These are phyloP conservation scores for Auriscalpium vulgare DNA, from an alignment of 768 basidiomycete species.

Conservation along the genomic window DNA sequence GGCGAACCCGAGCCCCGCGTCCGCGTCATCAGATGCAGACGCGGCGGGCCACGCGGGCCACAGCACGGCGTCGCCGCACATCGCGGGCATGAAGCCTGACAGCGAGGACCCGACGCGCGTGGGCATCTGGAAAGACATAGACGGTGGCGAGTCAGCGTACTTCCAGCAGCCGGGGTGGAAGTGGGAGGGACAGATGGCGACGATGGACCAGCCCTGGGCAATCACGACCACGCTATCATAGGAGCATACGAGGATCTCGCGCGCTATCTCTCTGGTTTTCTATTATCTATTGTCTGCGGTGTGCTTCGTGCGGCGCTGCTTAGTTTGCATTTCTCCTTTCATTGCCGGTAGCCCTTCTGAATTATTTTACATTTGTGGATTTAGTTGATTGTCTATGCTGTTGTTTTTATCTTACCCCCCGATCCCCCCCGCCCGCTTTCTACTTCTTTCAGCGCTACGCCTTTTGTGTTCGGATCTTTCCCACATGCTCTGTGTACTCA, in stretches of 20 bases:
- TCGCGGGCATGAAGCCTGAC: conserved; percentile 39
- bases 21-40: conserved; percentile 48
- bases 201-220: conserved; percentile 65
- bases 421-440: conserved; percentile 4
- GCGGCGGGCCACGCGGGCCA: conserved; percentile 29
- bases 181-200: conserved; percentile 63
- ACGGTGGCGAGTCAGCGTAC: conserved; percentile 68
- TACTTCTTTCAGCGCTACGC: background rate
- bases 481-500: conserved; percentile 14
- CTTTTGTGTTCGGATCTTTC: background rate
- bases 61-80: conserved; percentile 26
- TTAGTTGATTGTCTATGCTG: too few relatives aligned
- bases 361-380: too few relatives aligned
- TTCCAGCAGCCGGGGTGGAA: conserved; percentile 56
- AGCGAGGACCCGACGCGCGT: conserved; percentile 43
- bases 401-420: background rate
- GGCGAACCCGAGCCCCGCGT: conserved; percentile 64
- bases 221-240: conserved; percentile 45
- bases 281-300: conserved; percentile 2
- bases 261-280: conserved; percentile 8
- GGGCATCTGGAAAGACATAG: conserved; percentile 60
- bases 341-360: too few relatives aligned
- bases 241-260: conserved; percentile 21
- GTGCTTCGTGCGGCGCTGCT: background rate
- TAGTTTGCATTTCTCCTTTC: too few relatives aligned